These are phyloP conservation scores for Nemania serpens DNA, from an alignment of 2,329 filamentous ascomycete species.

Conservation along the genomic window DNA sequence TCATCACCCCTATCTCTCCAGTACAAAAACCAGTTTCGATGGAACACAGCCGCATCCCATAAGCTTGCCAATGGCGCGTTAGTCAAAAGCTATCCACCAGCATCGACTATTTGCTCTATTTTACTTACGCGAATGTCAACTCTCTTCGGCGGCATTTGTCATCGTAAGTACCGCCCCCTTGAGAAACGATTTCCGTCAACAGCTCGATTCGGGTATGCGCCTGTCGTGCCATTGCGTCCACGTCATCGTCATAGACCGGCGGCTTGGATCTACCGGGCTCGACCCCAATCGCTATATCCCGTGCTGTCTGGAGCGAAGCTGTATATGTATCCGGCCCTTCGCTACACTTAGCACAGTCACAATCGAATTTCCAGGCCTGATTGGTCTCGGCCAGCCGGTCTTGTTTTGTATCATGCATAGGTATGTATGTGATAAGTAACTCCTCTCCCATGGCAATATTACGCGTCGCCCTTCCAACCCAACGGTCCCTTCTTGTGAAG, in stretches of 20 bases:
- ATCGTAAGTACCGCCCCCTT: neutral
- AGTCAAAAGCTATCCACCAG: neutral
- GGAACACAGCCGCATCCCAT: neutral
- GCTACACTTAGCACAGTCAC: neutral
- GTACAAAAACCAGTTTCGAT: neutral
- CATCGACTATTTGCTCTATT: neutral
- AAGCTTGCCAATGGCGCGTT: slow-evolving; percentile 4
- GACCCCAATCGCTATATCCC: neutral
- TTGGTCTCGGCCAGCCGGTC: neutral
- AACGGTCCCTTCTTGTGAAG: neutral
- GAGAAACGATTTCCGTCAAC: neutral
- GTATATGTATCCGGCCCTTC: slow-evolving; percentile 9
- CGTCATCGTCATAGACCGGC: neutral
- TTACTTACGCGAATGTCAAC: slow-evolving; percentile 10
- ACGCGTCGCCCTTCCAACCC: slow-evolving; percentile 12
- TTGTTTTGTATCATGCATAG: neutral
- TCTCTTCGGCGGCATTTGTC: neutral
- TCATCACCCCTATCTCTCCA: neutral
- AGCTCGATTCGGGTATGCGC: neutral
- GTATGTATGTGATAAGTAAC: slow-evolving; percentile 1
- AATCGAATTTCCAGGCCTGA: slow-evolving; percentile 1
- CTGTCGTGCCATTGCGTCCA: neutral
- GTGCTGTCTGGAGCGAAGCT: slow-evolving; percentile 3
- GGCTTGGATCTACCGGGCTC: neutral
- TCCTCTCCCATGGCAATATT: slow-evolving; percentile 12